Evolutionary conservation across 768 basidiomycete genomes (phyloP), one percentile per base, ranked within the genome.

Genomic region (Termitomyces sp.): DNA sequence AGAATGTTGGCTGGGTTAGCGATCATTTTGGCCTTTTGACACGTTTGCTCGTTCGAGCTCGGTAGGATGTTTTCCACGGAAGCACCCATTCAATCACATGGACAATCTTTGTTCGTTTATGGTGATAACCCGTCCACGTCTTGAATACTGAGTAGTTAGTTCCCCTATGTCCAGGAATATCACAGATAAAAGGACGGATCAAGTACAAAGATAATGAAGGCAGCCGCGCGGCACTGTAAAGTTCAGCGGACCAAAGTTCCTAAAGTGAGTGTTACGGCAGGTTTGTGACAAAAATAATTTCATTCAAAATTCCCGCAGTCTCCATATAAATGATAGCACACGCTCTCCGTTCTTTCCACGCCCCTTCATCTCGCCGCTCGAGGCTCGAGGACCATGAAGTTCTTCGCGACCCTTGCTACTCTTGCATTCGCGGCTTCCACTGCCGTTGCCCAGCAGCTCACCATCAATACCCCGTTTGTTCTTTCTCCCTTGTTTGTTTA

Each of bases 401-500:
- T 70, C 46, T 68, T 81, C 61, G 66, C 75, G 50, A 66, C 77
- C 56, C 57, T 82, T 64, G 64, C 74, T 53, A 67, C 76, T 59
- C 67, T 75, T 62, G 73, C 72, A 46, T 71, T 83, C 63, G 68
- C 79, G 62, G 75, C 72, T 49, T 69, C 71, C 52, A 70, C 71
- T 35, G 83, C 71, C 51, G 44, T 76, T 28, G 85, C 81, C 66
- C 61, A 62, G 26, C 20, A 36, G 33, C 67, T 85, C 63, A 73
- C 64, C 0, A 75, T 91, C 69, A 86, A 88, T 69, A 93, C 90
- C 40, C 90, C 90, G 89, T 91, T 64, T 67, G 88, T 79, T 20
- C 60, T 28, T 35, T 40, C 38, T 51, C 38, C 36, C 32, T 30
- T 7, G 43, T 26, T 30, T 38, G 7, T 10, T 54, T 20, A 14